These are phyloP conservation scores for Sporothrix luriei DNA, from an alignment of 2,329 filamentous ascomycete genomes.

Conservation along the genomic window DNA sequence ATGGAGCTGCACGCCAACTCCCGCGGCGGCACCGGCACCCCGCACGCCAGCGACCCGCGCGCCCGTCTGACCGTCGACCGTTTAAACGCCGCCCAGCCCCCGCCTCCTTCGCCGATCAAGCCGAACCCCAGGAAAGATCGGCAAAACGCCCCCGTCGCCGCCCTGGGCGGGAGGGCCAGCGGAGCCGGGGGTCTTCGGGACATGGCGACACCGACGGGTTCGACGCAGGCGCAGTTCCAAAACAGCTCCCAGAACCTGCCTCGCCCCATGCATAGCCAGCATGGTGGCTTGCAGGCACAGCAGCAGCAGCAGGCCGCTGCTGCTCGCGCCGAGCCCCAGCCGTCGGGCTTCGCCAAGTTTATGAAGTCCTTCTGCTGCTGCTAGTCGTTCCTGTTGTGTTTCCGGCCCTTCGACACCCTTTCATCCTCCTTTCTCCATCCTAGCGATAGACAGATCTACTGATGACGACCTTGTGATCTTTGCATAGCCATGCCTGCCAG, in stretches of 20 bases:
- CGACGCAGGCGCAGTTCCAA: slow-evolving; percentile 94
- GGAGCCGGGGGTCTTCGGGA: slow-evolving; percentile 72
- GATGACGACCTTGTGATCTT: slow-evolving; percentile 15
- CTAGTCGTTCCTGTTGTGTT: slow-evolving; percentile 43
- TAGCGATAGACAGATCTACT: slow-evolving; percentile 14
- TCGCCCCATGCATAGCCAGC: slow-evolving; percentile 63
- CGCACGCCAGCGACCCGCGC: slow-evolving; percentile 60
- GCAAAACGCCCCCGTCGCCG: slow-evolving; percentile 75
- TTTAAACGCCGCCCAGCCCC: slow-evolving; percentile 93
- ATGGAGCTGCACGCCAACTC: slow-evolving; percentile 79
- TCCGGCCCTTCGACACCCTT: not conserved
- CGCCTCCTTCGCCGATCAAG: slow-evolving; percentile 82
- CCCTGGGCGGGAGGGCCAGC: slow-evolving; percentile 75
- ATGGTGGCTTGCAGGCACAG: slow-evolving; percentile 59
- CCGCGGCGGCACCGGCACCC: slow-evolving; percentile 65
- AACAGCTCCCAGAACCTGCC: slow-evolving; percentile 88
- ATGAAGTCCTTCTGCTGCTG: slow-evolving; percentile 93
- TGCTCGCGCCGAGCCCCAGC: slow-evolving; percentile 69
- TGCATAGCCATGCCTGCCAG: slow-evolving; percentile 20
- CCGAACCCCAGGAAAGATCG: slow-evolving; percentile 73
- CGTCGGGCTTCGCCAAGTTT: slow-evolving; percentile 84
- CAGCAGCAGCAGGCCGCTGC: slow-evolving; percentile 48
- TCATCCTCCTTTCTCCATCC: not conserved
- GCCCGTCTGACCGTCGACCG: slow-evolving; percentile 73
- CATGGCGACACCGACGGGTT: slow-evolving; percentile 80